These are phyloP conservation scores for Monilinia polystroma DNA, from an alignment of 2,329 filamentous ascomycete genomes.

Conservation along the genomic window DNA sequence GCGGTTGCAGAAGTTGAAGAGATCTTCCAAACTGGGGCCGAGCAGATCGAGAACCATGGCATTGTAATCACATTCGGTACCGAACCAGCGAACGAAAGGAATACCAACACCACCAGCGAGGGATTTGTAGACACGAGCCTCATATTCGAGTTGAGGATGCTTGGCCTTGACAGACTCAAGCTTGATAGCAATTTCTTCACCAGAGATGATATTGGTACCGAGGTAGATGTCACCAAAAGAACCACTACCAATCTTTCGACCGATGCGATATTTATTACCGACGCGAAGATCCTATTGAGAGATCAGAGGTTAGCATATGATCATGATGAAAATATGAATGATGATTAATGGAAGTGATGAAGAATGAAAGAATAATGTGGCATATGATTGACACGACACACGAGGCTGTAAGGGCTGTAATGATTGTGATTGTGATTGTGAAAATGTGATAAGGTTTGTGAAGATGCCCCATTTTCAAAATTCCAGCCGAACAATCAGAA, in stretches of 20 bases:
- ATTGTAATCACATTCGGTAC: slow-evolving; percentile 99
- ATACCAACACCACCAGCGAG: slow-evolving; percentile 97
- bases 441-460: slow-evolving; percentile 23
- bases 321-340: slow-evolving; percentile 9
- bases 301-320: slow-evolving; percentile 31
- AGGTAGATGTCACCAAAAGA: slow-evolving; percentile 99
- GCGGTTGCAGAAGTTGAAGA: slow-evolving; percentile 99
- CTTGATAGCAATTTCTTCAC: slow-evolving; percentile 99
- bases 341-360: background rate
- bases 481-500: slow-evolving; percentile 26
- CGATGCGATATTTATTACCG: slow-evolving; percentile 99
- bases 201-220: slow-evolving; percentile 98
- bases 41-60: slow-evolving; percentile 98
- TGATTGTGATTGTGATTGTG: background rate
- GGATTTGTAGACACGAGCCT: slow-evolving; percentile 87
- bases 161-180: slow-evolving; percentile 99
- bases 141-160: slow-evolving; percentile 98
- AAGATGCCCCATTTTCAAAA: background rate
- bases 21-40: slow-evolving; percentile 90
- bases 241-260: slow-evolving; percentile 97
- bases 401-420: slow-evolving; percentile 31
- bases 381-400: slow-evolving; percentile 16
- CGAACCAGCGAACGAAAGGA: slow-evolving; percentile 98
- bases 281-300: slow-evolving; percentile 86
- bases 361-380: slow-evolving; percentile 13